Conservation (phyloP, 371 early-diverging fungal genomes). For the Syncephalastrum monosporum region DNA sequence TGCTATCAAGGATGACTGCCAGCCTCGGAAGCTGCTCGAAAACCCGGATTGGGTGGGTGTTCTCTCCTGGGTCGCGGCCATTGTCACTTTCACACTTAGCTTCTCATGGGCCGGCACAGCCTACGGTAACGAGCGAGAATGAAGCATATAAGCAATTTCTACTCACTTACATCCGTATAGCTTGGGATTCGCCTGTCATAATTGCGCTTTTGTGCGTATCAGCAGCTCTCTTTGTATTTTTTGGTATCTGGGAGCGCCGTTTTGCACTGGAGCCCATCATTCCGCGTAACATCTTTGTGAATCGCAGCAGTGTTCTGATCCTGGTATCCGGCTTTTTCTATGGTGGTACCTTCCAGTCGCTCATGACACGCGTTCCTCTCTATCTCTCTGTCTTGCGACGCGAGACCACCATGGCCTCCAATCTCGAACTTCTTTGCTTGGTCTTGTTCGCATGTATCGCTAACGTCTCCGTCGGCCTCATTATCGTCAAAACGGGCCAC, state of each 20-base stretch:
- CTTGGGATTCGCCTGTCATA: constrained; percentile 47
- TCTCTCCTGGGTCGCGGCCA: constrained; percentile 26
- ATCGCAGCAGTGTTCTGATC: constrained; percentile 50
- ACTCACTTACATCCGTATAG: not conserved
- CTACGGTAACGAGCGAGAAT: constrained; percentile 18
- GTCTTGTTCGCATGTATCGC: constrained; percentile 42
- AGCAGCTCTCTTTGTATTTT: constrained; percentile 28
- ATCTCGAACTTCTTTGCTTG: constrained; percentile 35
- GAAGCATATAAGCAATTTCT: not conserved
- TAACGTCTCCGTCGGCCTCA: constrained; percentile 33
- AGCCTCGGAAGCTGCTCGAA: constrained; percentile 5
- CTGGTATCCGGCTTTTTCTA: constrained; percentile 35
- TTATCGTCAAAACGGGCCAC: constrained; percentile 36
- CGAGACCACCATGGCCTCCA: constrained; percentile 34
- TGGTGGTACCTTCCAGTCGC: constrained; percentile 43
- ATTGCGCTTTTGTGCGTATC: constrained; percentile 49
- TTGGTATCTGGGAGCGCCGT: constrained; percentile 43
- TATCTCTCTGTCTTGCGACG: constrained; percentile 38
- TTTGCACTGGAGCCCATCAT: constrained; percentile 48
- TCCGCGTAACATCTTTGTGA: constrained; percentile 47
- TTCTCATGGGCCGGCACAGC: constrained; percentile 45
- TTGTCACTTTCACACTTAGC: constrained; percentile 30
- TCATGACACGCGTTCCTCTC: constrained; percentile 44
- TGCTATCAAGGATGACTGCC: constrained; percentile 12
- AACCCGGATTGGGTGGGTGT: constrained; percentile 29